Conservation (phyloP, 2,329 filamentous ascomycete species). For the Aspergillus brasiliensis region DNA sequence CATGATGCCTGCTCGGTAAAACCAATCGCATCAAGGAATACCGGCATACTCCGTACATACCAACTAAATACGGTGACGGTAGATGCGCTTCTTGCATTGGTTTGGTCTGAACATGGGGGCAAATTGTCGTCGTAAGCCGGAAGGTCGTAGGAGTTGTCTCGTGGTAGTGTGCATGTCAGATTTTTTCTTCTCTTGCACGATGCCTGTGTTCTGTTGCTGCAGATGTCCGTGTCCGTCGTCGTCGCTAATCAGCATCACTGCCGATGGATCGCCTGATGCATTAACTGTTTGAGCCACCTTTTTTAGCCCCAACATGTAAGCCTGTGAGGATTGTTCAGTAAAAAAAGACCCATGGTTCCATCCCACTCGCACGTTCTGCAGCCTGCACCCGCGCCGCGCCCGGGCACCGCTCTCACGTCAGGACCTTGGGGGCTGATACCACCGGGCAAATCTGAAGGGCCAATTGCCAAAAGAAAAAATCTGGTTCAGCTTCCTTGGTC, state of each 20-base stretch:
- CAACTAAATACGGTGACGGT: not conserved
- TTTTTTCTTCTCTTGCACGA: not conserved
- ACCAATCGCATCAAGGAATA: not conserved
- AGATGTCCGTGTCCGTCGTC: not conserved
- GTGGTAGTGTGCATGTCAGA: not conserved
- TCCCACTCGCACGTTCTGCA: not conserved
- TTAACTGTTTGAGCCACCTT: not conserved
- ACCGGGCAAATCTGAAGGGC: no score
- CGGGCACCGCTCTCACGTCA: not conserved
- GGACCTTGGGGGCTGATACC: slow-evolving; percentile 2
- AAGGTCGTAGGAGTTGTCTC: not conserved
- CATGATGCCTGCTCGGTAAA: not conserved
- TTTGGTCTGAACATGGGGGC: not conserved
- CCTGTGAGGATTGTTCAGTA: not conserved
- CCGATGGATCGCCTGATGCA: not conserved
- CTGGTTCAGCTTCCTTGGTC: not conserved
- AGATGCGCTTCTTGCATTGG: not conserved
- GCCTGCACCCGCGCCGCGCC: not conserved
- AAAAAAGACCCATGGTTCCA: not conserved
- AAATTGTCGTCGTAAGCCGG: not conserved
- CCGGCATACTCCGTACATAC: not conserved
- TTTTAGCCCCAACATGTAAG: not conserved
- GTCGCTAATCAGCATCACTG: not conserved
- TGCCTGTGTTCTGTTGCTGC: not conserved
- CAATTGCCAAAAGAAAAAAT: not conserved